phyloP scores from a whole-genome alignment of 306 rosid species.

The Senna siamea region DNA sequence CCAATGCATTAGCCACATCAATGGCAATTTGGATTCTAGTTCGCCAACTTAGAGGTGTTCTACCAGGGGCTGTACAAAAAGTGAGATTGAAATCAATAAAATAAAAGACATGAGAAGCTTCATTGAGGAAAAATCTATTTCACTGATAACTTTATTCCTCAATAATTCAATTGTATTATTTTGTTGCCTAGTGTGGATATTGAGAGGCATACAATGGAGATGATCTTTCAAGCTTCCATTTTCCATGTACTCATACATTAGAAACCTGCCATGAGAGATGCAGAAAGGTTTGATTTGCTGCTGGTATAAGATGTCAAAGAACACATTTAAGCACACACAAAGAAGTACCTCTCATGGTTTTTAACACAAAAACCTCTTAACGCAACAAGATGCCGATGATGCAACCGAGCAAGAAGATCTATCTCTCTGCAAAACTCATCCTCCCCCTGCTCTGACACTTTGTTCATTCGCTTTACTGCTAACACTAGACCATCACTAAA shows the following conservation, averaged over 20 bases:
- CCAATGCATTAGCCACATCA: conserved; percentile 97
- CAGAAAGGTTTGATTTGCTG: conserved; percentile 38
- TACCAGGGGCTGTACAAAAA: conserved; percentile 70
- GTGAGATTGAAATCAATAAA: conserved; percentile 31
- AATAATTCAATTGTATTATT: conserved; percentile 7
- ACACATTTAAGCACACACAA: conserved; percentile 36
- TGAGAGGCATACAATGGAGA: conserved; percentile 86
- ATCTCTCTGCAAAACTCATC: conserved; percentile 92
- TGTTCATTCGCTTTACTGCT: conserved; percentile 90
- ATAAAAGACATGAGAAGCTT: conserved; percentile 27
- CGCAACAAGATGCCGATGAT: conserved; percentile 96
- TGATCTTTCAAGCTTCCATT: conserved; percentile 99
- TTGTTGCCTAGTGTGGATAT: conserved; percentile 24
- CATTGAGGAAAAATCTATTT: conserved; percentile 30
- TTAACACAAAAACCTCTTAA: conserved; percentile 81
- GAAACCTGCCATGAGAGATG: conserved; percentile 72
- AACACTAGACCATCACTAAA: conserved; percentile 73
- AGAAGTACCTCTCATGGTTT: conserved; percentile 76
- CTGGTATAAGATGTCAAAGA: conserved; percentile 34
- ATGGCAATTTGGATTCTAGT: conserved; percentile 87
- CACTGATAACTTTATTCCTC: conserved; percentile 14
- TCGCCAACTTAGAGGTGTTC: conserved; percentile 85
- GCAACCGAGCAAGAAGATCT: conserved; percentile 90
- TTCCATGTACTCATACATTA: conserved; percentile 92
- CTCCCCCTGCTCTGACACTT: conserved; percentile 83